These are phyloP conservation scores for Irpex sp. DNA, from an alignment of 1,284 basidiomycete genomes.

Conservation along the genomic window DNA sequence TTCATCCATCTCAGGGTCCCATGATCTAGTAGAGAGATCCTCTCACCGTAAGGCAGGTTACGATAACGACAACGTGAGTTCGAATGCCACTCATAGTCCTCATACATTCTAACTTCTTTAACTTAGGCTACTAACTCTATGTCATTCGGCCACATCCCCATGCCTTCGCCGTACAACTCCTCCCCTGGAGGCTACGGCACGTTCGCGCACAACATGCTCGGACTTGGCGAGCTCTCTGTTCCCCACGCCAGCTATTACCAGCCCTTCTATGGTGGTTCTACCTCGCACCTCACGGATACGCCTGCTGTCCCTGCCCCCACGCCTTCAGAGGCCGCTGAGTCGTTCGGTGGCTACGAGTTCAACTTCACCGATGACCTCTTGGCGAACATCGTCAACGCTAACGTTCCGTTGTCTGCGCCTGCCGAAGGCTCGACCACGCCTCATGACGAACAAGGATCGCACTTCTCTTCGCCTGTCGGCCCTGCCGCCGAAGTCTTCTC, in stretches of 20 bases:
- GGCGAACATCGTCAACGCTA: neutral
- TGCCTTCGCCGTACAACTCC: conserved; percentile 9
- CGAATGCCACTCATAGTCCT: neutral
- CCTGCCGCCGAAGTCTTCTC: neutral
- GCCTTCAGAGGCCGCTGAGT: neutral
- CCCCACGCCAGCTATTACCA: neutral
- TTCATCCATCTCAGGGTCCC: neutral
- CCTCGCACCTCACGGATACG: neutral
- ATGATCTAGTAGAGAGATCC: neutral
- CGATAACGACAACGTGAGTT: conserved; percentile 14
- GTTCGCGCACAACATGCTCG: conserved; percentile 5
- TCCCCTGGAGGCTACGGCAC: conserved; percentile 1
- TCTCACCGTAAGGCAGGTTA: neutral
- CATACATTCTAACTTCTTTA: neutral
- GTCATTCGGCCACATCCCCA: conserved; percentile 11
- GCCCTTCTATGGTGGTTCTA: neutral
- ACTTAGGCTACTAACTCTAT: conserved; percentile 11
- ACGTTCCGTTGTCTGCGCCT: neutral
- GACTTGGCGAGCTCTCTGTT: conserved; percentile 4
- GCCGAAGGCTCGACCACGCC: neutral
- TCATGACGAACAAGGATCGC: neutral
- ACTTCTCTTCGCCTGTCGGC: neutral
- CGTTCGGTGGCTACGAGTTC: neutral
- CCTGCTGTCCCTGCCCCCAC: neutral
- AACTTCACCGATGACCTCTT: neutral